Conservation (phyloP, 2,329 filamentous ascomycete genomes). For the Beauveria rudraprayagi region DNA sequence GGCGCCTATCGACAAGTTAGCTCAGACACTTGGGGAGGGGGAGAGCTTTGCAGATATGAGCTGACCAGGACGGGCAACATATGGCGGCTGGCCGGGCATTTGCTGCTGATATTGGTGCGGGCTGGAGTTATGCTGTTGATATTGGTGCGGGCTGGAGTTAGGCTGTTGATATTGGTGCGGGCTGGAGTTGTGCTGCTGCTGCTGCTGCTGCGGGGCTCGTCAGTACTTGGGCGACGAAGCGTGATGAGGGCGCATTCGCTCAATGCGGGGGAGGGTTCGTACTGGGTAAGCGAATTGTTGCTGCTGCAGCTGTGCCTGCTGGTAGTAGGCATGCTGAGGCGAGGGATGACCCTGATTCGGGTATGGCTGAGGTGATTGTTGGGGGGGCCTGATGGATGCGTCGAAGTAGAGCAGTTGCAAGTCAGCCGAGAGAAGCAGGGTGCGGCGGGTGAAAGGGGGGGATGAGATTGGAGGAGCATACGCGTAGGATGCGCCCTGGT, state of each 20-base stretch:
- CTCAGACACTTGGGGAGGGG: too few species aligned
- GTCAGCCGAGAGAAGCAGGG: not conserved
- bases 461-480: not conserved
- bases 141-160: conserved; percentile 15
- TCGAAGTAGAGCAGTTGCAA: not conserved
- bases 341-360: conserved; percentile 32
- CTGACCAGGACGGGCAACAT: conserved; percentile 42
- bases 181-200: conserved; percentile 17
- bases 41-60: not conserved
- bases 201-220: conserved; percentile 16
- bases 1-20: not conserved
- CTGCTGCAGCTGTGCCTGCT: conserved; percentile 39
- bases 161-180: conserved; percentile 27
- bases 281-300: conserved; percentile 37
- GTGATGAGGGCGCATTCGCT: not conserved
- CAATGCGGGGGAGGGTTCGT: conserved; percentile 13
- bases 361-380: conserved; percentile 23
- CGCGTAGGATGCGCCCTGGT: conserved; percentile 1
- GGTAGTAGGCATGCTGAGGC: conserved; percentile 37
- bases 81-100: conserved; percentile 24
- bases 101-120: conserved; percentile 26
- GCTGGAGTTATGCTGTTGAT: conserved; percentile 21
- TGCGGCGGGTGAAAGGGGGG: not conserved
- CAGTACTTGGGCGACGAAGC: not conserved
- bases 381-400: conserved; percentile 1